Base-by-base conservation (phyloP, 2,329 filamentous ascomycete genomes). In the Aspergillus felis region DNA sequence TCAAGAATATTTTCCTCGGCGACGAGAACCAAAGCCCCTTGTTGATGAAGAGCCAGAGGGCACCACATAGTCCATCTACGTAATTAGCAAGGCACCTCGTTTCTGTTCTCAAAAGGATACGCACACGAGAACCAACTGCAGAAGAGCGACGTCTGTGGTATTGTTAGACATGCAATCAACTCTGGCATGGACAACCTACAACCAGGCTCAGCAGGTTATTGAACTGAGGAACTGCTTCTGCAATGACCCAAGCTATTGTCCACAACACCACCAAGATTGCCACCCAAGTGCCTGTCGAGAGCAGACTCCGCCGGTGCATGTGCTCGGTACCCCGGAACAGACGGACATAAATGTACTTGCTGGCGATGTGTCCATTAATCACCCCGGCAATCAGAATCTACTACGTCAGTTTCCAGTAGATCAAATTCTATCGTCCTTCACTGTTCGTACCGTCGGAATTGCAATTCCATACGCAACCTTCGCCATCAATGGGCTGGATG, bases 181-280 rank as follows among this genome's bases (percentile, higher is more conserved):
- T 12, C 0, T 2, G 14, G 4, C 12, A 3, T 25, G 53, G 17
- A 6, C 50, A 14, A 57, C 58, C 42, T 65, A 69, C 59, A 61
- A 89, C 82, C 28, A 90, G 73, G 3, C 82, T 83, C 17, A 90
- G 74, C 8, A 90, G 74, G 48, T 84, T 78, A 64, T 84, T 84
- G 75, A 90, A 91, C 48, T 84, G 82, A 1, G 88, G 88, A 3
- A 90, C 85, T 0, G 84, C 83, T 68, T 87, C 83, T 3, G 87
- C 85, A 56, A 91, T 85, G 51, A 90, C 67, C 78, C 84, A 88
- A 0, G 85, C 83, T 17, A 87, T 61, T 2, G 82, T 62, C 82
- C 86, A 89, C 20, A 84, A 69, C 8, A 66, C 68, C 0, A 79
- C 66, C 1, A 82, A 80, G 29, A 90, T 81, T 1, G 58, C 77